Conservation (phyloP, 1,284 basidiomycete species). For the Trichosporon sp. region DNA sequence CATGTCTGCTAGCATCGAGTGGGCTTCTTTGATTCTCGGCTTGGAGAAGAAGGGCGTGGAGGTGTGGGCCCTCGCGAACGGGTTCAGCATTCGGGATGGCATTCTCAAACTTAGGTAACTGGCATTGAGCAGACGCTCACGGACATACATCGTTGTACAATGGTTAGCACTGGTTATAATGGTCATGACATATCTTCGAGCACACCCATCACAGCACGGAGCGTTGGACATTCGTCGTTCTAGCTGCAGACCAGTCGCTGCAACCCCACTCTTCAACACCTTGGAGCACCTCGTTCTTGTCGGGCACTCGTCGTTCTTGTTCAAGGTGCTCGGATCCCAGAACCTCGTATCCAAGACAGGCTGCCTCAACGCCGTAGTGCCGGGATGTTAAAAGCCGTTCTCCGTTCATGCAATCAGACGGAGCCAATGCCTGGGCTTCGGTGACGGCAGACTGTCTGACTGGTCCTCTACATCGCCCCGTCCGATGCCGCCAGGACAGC, state of each 20-base stretch:
- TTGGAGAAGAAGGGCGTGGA: constrained; percentile 30
- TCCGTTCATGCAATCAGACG: constrained; percentile 6
- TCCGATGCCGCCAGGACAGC: constrained; percentile 3
- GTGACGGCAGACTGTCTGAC: not conserved
- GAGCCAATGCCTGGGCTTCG: too few species aligned
- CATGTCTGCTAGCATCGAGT: constrained; percentile 33
- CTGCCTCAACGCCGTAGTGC: not conserved
- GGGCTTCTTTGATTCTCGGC: constrained; percentile 38
- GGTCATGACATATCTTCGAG: not conserved
- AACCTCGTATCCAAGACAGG: not conserved
- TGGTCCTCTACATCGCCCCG: not conserved
- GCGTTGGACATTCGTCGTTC: too few species aligned
- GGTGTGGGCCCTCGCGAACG: constrained; percentile 36
- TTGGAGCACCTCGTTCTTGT: too few species aligned
- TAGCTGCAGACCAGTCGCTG: too few species aligned
- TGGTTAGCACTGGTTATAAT: not conserved
- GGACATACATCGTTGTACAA: not conserved
- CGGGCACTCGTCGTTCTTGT: not conserved
- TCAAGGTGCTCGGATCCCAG: not conserved
- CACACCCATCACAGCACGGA: too few species aligned
- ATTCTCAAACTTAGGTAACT: constrained; percentile 35
- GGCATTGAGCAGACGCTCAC: not conserved
- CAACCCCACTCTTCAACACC: too few species aligned
- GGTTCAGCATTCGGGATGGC: constrained; percentile 34
- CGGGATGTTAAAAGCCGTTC: not conserved